Base-by-base conservation (phyloP, 2,329 filamentous ascomycete genomes). In the Hypoxylon sp. region DNA sequence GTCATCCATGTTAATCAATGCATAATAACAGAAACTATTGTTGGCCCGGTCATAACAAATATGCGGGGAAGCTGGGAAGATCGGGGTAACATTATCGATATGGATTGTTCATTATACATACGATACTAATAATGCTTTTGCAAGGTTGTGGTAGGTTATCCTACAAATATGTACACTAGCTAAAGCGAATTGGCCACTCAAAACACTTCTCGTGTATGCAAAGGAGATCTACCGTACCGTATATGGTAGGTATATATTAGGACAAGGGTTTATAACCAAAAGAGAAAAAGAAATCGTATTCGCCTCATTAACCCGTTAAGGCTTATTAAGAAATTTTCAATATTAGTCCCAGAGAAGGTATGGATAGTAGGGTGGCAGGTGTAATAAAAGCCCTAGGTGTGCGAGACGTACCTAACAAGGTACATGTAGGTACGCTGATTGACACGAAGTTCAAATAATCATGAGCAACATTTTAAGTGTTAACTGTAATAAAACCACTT, bases 131-230 rank as follows among this genome's bases (percentile, higher is more conserved):
- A 46, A 52, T 24, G 35, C 47, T 9, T 51, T 44, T 51, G 3
- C 31, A n/a, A 11, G n/a, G 29, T 51, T 52, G 9, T 60, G 47
- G 52, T 47, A 24, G 33, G 35, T 46, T 26, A 19, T 19, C 11
- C 14, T 17, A 37, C 31, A 4, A 39, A 24, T n/a, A n/a, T n/a
- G n/a, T n/a, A n/a, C n/a, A n/a, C n/a, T 47, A 42, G 46, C 29
- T 58, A 47, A 58, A 58, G 63, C 63, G 57, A 62, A 37, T 48
- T 19, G 33, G n/a, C 63, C 59, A 63, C 37, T 63, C 14, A 62
- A 3, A 52, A 24, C 17, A 19, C 24, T 42, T 19, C 63, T 66
- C 63, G 63, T 66, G 59, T 66, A 66, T 66, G 63, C 63, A 62
- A 48, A 14, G 63, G 35, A 58, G 46, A 61, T 59, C 58, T 52